A percentile compares a stretch with the other conserved stretches of the same genome.
phyloP scores from a whole-genome alignment of 2,329 filamentous ascomycete species.

The Stachybotrys elegans region DNA sequence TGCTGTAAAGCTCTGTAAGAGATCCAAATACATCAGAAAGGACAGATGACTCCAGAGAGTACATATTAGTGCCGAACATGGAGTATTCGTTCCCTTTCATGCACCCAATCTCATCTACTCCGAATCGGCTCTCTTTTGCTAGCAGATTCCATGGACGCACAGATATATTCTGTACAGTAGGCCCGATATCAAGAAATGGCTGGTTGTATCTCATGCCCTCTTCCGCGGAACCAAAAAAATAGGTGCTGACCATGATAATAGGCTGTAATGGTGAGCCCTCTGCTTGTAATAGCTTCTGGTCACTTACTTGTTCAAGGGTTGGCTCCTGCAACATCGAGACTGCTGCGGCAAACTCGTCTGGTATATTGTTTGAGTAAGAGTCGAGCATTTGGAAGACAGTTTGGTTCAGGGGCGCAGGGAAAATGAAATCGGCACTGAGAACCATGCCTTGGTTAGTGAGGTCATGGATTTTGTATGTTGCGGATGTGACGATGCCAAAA shows the following conservation, averaged over 20 bases:
- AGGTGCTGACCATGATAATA: too few relatives aligned
- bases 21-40: too few relatives aligned
- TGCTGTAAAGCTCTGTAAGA: too few relatives aligned
- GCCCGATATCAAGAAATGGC: background rate
- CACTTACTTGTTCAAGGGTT: background rate
- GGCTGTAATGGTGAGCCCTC: too few relatives aligned
- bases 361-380: background rate
- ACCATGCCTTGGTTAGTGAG: background rate
- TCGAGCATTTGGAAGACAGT: background rate
- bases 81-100: too few relatives aligned
- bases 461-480: background rate
- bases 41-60: too few relatives aligned
- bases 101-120: too few relatives aligned
- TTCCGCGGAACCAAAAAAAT: too few relatives aligned
- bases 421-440: background rate
- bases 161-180: background rate
- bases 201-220: too few relatives aligned
- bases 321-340: background rate
- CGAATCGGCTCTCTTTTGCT: too few relatives aligned
- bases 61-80: too few relatives aligned
- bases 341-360: background rate
- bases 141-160: background rate
- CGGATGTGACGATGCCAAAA: background rate
- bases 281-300: too few relatives aligned
- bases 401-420: background rate